Percentiles rank a stretch among this genome's conserved stretches.
These are phyloP conservation scores for Aspergillus melleus DNA, from an alignment of 2,329 filamentous ascomycete species.

Conservation along the genomic window DNA sequence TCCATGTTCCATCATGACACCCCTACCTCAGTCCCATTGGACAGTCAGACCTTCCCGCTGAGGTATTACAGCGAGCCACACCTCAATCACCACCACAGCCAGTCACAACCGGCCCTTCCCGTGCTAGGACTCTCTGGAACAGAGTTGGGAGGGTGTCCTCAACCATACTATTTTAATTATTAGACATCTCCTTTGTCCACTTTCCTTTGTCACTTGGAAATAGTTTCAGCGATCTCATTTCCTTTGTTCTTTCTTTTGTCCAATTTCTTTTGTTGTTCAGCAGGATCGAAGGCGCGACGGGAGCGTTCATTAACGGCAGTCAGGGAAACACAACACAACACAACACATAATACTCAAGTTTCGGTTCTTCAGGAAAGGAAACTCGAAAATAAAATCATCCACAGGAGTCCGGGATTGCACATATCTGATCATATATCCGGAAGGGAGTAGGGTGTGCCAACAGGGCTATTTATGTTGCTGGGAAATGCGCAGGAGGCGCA, in stretches of 20 bases:
- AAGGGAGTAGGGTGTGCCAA: neutral
- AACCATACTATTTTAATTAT: conserved; percentile 32
- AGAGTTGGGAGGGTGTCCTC: conserved; percentile 18
- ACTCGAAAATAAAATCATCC: neutral
- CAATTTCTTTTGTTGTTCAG: neutral
- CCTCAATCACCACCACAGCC: conserved; percentile 11
- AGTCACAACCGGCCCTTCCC: conserved; percentile 10
- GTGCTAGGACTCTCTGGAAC: conserved; percentile 15
- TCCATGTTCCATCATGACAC: conserved; percentile 12
- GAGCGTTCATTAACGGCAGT: neutral
- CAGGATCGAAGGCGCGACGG: neutral
- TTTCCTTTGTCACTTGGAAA: neutral
- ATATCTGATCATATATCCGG: neutral
- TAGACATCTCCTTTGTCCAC: conserved; percentile 14
- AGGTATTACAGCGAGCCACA: conserved; percentile 16
- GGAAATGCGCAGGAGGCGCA: neutral
- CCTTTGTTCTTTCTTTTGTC: neutral
- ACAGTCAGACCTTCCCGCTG: conserved; percentile 13
- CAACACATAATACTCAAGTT: neutral
- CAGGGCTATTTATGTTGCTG: neutral
- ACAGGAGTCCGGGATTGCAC: neutral
- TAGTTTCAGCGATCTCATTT: neutral
- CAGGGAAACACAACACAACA: neutral
- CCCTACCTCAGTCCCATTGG: conserved; percentile 6
- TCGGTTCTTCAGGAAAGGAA: neutral